Base-by-base conservation (phyloP, 768 basidiomycete genomes). In the Phallus indusiatus region DNA sequence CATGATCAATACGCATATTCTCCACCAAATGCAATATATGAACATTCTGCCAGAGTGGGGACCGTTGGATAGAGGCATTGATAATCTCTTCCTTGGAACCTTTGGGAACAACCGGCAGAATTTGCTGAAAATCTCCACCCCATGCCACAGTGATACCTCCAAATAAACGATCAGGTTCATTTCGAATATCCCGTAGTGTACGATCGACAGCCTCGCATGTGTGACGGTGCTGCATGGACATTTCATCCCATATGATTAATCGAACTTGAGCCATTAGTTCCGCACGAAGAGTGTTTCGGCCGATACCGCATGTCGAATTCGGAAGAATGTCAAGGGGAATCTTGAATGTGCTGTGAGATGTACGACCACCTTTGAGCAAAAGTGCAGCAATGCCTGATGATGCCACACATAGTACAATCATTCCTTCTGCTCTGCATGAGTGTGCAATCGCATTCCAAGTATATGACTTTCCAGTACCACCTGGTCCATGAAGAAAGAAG, bases 121-220 rank as follows among this genome's bases (percentile, higher is more conserved):
- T 78, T 61, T 80, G 80, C 5, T 70, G 69, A 54, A 76, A 80
- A 63, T 81, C 78, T 1, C 78, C 80, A 54, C 75, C n/a, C n/a
- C n/a, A n/a, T n/a, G 76, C 71, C 80, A 77, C 63, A 33, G 73
- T 74, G 8, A 79, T 64, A n/a, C 74, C 77, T 47, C 74, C 78
- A 74, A 77, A 81, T 5, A 68, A 68, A 4, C 20, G 34, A 17
- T 70, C 36, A 22, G 55, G 55, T 20, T 59, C 22, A 22, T 67
- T 53, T 1, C 66, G 57, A 5, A 78, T 64, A 64, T 79, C 75
- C 5, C 64, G 57, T 0, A 75, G 52, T 0, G 73, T 73, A 0
- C 69, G 51, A 60, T 80, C 75, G 0, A 80, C 65, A 18, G 75
- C 73, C 57, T 80, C 78, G 2, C 71, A 20, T 0, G 64, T 67